These are phyloP conservation scores for Suillus lakei DNA, from an alignment of 768 basidiomycete species.

Conservation along the genomic window DNA sequence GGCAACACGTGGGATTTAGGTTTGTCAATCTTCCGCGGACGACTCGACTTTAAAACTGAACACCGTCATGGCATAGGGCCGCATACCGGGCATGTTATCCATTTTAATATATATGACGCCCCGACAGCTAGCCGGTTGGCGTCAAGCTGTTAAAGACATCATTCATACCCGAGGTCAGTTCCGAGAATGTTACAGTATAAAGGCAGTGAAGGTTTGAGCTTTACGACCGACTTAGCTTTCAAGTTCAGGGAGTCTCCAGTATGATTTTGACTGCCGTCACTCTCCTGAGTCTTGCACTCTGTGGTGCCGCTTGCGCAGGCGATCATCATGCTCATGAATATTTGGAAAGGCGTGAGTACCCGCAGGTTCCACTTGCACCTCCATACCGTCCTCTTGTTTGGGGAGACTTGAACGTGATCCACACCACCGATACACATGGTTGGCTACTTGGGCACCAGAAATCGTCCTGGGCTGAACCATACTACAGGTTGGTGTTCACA, in stretches of 20 bases:
- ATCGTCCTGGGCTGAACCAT: constrained; percentile 70
- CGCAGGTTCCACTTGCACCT: constrained; percentile 47
- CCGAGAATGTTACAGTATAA: not conserved
- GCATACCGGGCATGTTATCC: no score
- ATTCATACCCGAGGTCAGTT: constrained; percentile 1
- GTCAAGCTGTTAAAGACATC: no score
- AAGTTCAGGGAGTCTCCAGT: not conserved
- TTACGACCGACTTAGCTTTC: not conserved
- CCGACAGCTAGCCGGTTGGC: no score
- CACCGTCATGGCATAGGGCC: no score
- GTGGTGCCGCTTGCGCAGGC: constrained; percentile 22
- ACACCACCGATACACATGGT: constrained; percentile 85
- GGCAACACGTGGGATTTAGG: no score
- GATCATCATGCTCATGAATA: constrained; percentile 36
- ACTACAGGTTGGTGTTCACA: constrained; percentile 55
- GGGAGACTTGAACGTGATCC: constrained; percentile 87
- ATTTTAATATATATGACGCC: no score
- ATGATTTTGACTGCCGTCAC: constrained; percentile 20
- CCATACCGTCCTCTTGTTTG: constrained; percentile 78
- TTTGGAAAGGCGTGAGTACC: constrained; percentile 39
- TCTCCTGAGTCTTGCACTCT: constrained; percentile 19
- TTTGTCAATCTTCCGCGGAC: no score
- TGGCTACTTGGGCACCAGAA: constrained; percentile 89
- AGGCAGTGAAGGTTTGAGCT: not conserved
- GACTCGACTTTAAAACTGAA: no score